Evolutionary conservation across 2,329 filamentous ascomycete genomes (phyloP).

Genomic region (Aspergillus tanneri): DNA sequence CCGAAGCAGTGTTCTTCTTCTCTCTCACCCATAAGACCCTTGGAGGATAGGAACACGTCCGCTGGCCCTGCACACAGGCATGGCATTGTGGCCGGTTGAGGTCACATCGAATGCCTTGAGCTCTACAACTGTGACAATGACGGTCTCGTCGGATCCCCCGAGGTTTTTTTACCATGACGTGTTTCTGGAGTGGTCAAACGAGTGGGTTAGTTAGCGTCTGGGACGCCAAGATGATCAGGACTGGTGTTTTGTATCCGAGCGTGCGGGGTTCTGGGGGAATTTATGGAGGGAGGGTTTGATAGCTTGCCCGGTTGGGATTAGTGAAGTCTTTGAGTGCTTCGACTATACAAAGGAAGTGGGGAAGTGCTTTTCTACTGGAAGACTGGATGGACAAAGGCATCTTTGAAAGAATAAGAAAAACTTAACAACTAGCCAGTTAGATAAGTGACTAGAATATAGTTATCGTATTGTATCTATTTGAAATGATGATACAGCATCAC

Average conservation of each 20-base stretch:
- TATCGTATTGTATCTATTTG: no score
- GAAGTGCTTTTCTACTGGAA: no score
- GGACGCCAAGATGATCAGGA: no score
- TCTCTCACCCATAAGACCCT: not conserved
- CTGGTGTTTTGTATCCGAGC: not conserved
- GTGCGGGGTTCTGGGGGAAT: not conserved
- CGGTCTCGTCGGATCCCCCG: not conserved
- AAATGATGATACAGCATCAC: no score
- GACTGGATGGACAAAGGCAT: no score
- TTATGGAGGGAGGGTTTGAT: not conserved
- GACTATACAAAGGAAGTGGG: no score
- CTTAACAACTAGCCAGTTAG: no score
- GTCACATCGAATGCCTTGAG: not conserved
- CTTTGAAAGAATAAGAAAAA: no score
- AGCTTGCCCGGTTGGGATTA: not conserved
- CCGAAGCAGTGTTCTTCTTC: not conserved
- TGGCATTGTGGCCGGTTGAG: not conserved
- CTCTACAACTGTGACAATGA: not conserved
- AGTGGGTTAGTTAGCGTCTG: no score
- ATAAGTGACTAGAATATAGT: no score
- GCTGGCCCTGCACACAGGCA: not conserved
- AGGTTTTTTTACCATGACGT: not conserved
- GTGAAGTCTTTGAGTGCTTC: no score
- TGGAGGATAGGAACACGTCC: not conserved
- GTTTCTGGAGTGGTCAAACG: not conserved